phyloP scores from a whole-genome alignment of 192 early-diverging fungal species.

The Entomortierella parvispora region DNA sequence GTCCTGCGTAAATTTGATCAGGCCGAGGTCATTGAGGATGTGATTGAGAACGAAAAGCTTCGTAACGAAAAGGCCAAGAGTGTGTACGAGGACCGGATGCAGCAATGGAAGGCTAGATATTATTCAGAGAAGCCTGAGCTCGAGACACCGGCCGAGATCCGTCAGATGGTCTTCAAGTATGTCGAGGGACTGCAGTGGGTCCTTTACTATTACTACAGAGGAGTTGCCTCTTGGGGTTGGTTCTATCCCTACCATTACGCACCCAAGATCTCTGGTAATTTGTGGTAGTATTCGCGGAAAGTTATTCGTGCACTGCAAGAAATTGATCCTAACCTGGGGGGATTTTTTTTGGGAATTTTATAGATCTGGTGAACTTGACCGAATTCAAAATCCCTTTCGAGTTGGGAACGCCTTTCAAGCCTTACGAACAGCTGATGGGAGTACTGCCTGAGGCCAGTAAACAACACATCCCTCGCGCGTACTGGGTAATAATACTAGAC shows the following conservation, averaged over 20 bases:
- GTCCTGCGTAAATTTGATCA: constrained; percentile 66
- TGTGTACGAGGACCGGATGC: constrained; percentile 84
- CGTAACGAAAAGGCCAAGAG: constrained; percentile 66
- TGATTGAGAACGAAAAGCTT: constrained; percentile 58
- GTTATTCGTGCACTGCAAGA: no score
- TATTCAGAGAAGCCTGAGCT: constrained; percentile 62
- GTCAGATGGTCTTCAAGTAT: constrained; percentile 76
- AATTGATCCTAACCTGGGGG: no score
- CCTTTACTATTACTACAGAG: constrained; percentile 95
- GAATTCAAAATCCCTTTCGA: constrained; percentile 79
- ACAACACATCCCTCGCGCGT: constrained; percentile 82
- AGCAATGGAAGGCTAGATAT: constrained; percentile 65
- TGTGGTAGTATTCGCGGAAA: background rate
- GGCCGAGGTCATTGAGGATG: constrained; percentile 60
- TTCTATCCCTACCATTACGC: constrained; percentile 98
- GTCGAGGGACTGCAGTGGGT: constrained; percentile 98
- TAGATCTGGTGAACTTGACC: constrained; percentile 62
- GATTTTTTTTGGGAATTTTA: no score
- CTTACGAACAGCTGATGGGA: constrained; percentile 99
- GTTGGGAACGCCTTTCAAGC: constrained; percentile 88
- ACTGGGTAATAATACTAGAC: constrained; percentile 57
- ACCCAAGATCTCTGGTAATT: constrained; percentile 92
- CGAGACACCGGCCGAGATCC: constrained; percentile 55
- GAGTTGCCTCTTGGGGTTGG: constrained; percentile 98
- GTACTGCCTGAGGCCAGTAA: constrained; percentile 91